Evolutionary conservation across 148 eudicot genomes (phyloP).

Genomic region (Camellia sinensis): DNA sequence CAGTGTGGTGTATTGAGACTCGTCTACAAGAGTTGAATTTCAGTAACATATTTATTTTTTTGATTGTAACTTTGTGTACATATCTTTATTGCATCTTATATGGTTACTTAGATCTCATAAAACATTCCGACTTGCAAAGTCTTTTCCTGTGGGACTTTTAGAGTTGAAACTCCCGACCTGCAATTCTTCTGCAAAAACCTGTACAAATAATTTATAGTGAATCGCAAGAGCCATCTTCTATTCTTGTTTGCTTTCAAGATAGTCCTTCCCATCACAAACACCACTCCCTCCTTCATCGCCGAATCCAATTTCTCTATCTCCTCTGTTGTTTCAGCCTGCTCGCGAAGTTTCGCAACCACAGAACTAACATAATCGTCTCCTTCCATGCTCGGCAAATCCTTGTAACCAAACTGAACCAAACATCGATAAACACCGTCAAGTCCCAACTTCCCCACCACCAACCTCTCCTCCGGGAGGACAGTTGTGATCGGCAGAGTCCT

Average conservation of each 20-base stretch:
- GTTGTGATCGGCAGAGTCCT: constrained; percentile 30
- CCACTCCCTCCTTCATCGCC: constrained; percentile 13
- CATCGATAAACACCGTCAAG: constrained; percentile 14
- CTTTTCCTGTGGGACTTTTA: constrained; percentile 16
- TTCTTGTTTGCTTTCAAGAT: constrained; percentile 21
- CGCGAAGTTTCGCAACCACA: constrained; percentile 10
- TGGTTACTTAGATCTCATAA: neutral
- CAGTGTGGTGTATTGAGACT: too few relatives aligned
- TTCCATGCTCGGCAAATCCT: neutral
- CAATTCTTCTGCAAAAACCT: constrained; percentile 34
- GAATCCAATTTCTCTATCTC: constrained; percentile 17
- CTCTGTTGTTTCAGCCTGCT: neutral
- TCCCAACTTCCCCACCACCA: constrained; percentile 10
- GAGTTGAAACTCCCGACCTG: constrained; percentile 22
- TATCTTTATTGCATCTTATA: too few relatives aligned
- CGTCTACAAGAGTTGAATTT: too few relatives aligned
- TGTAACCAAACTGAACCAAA: constrained; percentile 20
- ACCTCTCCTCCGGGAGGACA: constrained; percentile 25
- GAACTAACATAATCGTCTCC: constrained; percentile 11
- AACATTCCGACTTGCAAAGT: constrained; percentile 34
- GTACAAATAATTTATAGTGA: constrained; percentile 25
- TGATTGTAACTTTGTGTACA: too few relatives aligned
- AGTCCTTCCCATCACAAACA: constrained; percentile 24
- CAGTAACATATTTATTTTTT: too few relatives aligned
- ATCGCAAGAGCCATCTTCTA: constrained; percentile 13